Evolutionary conservation across 495 filamentous ascomycete species (phyloP).

Genomic region (Trichoderma erinaceum): DNA sequence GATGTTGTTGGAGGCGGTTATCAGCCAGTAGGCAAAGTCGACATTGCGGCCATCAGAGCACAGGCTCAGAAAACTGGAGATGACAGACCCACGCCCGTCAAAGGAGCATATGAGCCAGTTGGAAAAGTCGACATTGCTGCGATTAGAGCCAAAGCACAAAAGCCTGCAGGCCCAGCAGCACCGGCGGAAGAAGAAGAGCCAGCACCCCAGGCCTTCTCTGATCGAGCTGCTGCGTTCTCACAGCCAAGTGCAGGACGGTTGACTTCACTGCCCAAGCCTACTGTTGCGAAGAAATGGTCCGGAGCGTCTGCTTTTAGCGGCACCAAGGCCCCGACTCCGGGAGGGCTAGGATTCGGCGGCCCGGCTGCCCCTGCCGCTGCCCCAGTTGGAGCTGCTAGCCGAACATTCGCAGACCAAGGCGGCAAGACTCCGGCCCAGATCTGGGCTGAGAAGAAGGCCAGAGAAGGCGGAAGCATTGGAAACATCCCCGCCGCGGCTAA

Average conservation of each 20-base stretch:
- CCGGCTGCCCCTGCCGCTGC: conserved; percentile 42
- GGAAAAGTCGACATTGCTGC: conserved; percentile 94
- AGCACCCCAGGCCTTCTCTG: conserved; percentile 52
- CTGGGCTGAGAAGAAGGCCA: conserved; percentile 94
- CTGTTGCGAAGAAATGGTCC: conserved; percentile 82
- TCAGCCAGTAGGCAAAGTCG: conserved; percentile 91
- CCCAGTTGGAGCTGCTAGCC: conserved; percentile 71
- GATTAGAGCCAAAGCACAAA: conserved; percentile 75
- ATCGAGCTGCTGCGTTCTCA: conserved; percentile 59
- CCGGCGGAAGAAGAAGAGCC: conserved; percentile 39
- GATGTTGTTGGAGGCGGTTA: conserved; percentile 86
- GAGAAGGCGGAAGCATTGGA: conserved; percentile 52
- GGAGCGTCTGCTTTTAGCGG: conserved; percentile 66
- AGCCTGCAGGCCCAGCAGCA: conserved; percentile 41
- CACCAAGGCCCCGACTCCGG: conserved; percentile 81
- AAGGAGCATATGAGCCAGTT: conserved; percentile 86
- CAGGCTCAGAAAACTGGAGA: conserved; percentile 67
- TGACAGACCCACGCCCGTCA: conserved; percentile 74
- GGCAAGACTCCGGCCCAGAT: conserved; percentile 95
- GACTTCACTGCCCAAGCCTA: conserved; percentile 86
- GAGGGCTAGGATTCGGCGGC: conserved; percentile 51
- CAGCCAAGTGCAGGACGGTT: conserved; percentile 60
- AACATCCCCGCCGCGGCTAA: conserved; percentile 32
- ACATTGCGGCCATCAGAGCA: conserved; percentile 81
- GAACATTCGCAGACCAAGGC: conserved; percentile 88